phyloP scores from a whole-genome alignment of 2,329 filamentous ascomycete species.

The Monilinia aucupariae region DNA sequence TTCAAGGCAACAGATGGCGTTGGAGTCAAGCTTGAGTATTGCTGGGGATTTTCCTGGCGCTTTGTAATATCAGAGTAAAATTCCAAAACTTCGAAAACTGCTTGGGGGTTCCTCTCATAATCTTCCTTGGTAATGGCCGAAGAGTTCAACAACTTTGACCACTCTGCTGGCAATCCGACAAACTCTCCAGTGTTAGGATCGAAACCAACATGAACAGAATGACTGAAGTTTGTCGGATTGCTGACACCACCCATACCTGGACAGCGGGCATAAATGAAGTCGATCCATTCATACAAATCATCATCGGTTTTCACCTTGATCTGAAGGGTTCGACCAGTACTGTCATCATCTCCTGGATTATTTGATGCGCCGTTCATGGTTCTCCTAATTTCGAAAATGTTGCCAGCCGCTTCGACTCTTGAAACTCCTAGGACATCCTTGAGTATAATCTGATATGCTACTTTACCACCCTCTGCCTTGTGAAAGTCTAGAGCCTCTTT shows the following conservation, averaged over 20 bases:
- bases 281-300: slow-evolving; percentile 98
- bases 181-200: slow-evolving; percentile 94
- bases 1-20: slow-evolving; percentile 51
- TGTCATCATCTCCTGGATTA: slow-evolving; percentile 67
- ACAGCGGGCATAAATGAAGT: slow-evolving; percentile 93
- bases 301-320: slow-evolving; percentile 94
- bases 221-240: slow-evolving; percentile 96
- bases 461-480: slow-evolving; percentile 83
- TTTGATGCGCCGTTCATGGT: slow-evolving; percentile 61
- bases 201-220: slow-evolving; percentile 95
- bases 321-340: slow-evolving; percentile 74
- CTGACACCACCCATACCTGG: slow-evolving; percentile 97
- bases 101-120: slow-evolving; percentile 93
- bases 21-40: slow-evolving; percentile 63
- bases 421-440: slow-evolving; percentile 87
- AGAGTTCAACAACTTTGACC: slow-evolving; percentile 92
- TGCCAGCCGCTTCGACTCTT: slow-evolving; percentile 83
- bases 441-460: slow-evolving; percentile 77
- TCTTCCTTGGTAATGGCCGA: slow-evolving; percentile 98
- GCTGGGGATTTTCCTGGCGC: slow-evolving; percentile 63
- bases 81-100: slow-evolving; percentile 72
- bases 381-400: slow-evolving; percentile 90
- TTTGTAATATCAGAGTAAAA: slow-evolving; percentile 83
- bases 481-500: slow-evolving; percentile 93
- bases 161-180: slow-evolving; percentile 88